Conservation (phyloP, 805 yeast species). For the Candida nitratophila region DNA sequence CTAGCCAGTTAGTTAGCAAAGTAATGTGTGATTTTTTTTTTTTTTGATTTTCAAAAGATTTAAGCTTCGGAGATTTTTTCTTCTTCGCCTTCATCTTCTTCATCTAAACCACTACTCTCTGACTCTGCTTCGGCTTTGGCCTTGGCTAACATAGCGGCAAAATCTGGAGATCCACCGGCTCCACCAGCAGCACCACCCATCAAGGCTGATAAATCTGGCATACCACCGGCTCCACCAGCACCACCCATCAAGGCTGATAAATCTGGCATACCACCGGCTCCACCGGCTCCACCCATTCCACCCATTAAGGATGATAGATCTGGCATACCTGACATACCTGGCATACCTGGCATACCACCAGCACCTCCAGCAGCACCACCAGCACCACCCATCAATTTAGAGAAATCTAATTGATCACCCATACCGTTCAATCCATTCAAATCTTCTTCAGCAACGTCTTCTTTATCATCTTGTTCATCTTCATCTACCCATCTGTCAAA, state of each 20-base stretch:
- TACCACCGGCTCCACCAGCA: slow-evolving; percentile 8
- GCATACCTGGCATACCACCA: slow-evolving; percentile 26
- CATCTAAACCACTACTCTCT: slow-evolving; percentile 11
- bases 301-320: slow-evolving; percentile 17
- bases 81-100: slow-evolving; percentile 1
- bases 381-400: slow-evolving; percentile 38
- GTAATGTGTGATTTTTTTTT: too few species aligned
- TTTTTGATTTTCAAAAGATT: too few species aligned
- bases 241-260: slow-evolving; percentile 14
- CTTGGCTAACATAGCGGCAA: slow-evolving; percentile 4
- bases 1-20: too few species aligned
- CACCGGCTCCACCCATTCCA: not conserved
- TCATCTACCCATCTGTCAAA: slow-evolving; percentile 98
- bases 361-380: slow-evolving; percentile 27
- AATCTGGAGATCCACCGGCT: slow-evolving; percentile 9
- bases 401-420: slow-evolving; percentile 20
- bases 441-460: slow-evolving; percentile 26
- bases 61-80: not conserved
- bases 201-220: slow-evolving; percentile 2
- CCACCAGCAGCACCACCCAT: slow-evolving; percentile 11
- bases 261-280: slow-evolving; percentile 16
- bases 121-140: slow-evolving; percentile 15
- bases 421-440: slow-evolving; percentile 14
- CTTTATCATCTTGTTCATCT: slow-evolving; percentile 84
- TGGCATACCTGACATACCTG: slow-evolving; percentile 21